Evolutionary conservation across 495 filamentous ascomycete genomes (phyloP), one percentile per base, ranked within the genome.

Genomic region (Penicillium coffeae): DNA sequence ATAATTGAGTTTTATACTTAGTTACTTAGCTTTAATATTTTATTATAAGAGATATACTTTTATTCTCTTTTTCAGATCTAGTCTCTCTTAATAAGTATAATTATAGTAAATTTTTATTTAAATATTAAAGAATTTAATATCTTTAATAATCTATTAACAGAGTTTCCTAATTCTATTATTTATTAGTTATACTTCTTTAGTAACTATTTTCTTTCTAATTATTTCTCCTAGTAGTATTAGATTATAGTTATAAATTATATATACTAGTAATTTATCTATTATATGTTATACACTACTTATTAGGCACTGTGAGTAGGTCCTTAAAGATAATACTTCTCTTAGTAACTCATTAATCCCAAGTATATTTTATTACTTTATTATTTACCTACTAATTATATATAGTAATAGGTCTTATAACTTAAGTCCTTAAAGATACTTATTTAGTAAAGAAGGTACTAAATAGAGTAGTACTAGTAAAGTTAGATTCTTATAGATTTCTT

Each of bases 1-100:
- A 47, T 63, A 48, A 18, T 68, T 41, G 13, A 70, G 43, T 51
- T 70, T 68, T 15, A 60, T 42, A 21, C 47, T 69, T 52, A 37
- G 40, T 59, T 54, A 22, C 44, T 62, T 64, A 3, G 45, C 63
- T 53, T 60, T 63, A 34, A 70, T 30, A 27, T 42, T 8, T 27
- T 42, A 30, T 25, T 60, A 42, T 42, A 56, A 33, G n/a, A 70
- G 58, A 19, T 64, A 66, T 37, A 70, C 21, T 56, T 56, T 63
- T 59, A 54, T 59, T 50, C 51, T 51, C 49, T 47, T 47, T 52
- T 60, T 60, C 22, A 62, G 54, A 37, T 43, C 48, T 45, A 34
- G 47, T 49, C 42, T 52, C 35, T 60, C 52, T 38, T 50, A 34
- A 42, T 38, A 52, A 38, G 32, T 12, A 49, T 54, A 47, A 35